These are phyloP conservation scores for Aspergillus texensis DNA, from an alignment of 2,329 filamentous ascomycete genomes.

Conservation along the genomic window DNA sequence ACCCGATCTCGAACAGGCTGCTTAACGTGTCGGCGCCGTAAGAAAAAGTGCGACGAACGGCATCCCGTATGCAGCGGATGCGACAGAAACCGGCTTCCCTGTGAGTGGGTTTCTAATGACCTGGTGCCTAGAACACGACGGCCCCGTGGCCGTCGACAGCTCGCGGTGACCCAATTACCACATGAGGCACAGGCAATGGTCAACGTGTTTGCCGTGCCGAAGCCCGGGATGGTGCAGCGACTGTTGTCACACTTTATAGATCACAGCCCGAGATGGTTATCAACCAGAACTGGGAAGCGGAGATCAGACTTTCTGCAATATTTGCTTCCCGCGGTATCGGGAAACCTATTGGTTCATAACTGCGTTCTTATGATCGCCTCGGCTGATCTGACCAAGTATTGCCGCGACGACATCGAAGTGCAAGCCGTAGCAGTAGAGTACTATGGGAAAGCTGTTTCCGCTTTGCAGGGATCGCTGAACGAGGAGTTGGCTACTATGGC, in stretches of 20 bases:
- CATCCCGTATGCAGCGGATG: slow-evolving; percentile 11
- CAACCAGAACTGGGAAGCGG: slow-evolving; percentile 1
- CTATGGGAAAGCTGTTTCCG: slow-evolving; percentile 10
- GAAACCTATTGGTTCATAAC: slow-evolving; percentile 3
- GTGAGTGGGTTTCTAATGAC: slow-evolving; percentile 2
- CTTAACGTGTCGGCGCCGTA: slow-evolving; percentile 11
- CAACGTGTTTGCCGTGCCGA: slow-evolving; percentile 10
- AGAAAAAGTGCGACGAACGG: slow-evolving; percentile 15
- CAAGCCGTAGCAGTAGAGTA: slow-evolving; percentile 8
- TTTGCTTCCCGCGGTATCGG: neutral
- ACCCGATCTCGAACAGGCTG: slow-evolving; percentile 9
- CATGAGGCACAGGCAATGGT: slow-evolving; percentile 8
- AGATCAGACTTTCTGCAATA: slow-evolving; percentile 6
- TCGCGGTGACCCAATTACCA: neutral
- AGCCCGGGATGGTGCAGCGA: neutral
- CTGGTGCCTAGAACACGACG: neutral
- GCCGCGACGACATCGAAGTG: slow-evolving; percentile 1
- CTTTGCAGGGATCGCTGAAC: neutral
- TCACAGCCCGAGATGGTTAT: slow-evolving; percentile 12
- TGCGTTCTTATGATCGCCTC: slow-evolving; percentile 9
- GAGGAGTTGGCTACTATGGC: neutral
- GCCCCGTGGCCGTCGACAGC: neutral
- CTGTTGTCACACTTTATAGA: slow-evolving; percentile 12
- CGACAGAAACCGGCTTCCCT: slow-evolving; percentile 7
- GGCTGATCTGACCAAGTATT: slow-evolving; percentile 13